Base-by-base conservation (phyloP, 179 eudicot species). In the Beta lomatogona region DNA sequence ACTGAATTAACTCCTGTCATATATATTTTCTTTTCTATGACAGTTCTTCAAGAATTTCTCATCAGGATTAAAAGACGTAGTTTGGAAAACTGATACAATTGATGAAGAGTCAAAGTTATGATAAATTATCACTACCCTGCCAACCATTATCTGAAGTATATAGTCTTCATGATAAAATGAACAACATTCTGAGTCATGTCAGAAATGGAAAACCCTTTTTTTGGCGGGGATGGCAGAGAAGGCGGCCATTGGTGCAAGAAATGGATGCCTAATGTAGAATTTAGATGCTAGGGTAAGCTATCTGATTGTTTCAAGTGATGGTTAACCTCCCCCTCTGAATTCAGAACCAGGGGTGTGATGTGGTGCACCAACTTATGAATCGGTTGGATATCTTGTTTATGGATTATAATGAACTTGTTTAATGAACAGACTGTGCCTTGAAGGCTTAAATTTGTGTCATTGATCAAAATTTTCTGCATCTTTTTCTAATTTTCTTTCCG, bases 11-110 rank as follows among this genome's bases (percentile, higher is more conserved):
- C 57, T 8, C 41, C 52, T n/a, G 11, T 14, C 12, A 48, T 11
- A 19, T 25, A 28, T 36, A n/a, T 48, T 18, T 59, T 67, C 52
- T 67, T 67, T 58, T 73, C 28, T 9, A 41, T 78, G 82, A 78
- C 95, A 95, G 98, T 95, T 95, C 81, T 95, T 90, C 94, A 89
- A 90, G 85, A 91, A 86, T 85, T 91, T 95, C 69, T 86, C 94
- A 1, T 87, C 94, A 12, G 97, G 98, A 67, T 80, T 94, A 86
- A 89, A 95, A 87, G 98, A 94, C 65, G 87, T 95, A 31, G 94
- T 95, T 53, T 95, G 99, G 99, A 90, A 88, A 53, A 3, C 82
- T 22, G 82, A 85, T 55, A 70, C 46, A 3, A 82, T 78, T 50
- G 83, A 75, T 63, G 85, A 85, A 79, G 75, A 63, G 54, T 60